Evolutionary conservation across 306 rosid genomes (phyloP), one percentile per base, ranked within the genome.

Genomic region (Cicer arietinum): DNA sequence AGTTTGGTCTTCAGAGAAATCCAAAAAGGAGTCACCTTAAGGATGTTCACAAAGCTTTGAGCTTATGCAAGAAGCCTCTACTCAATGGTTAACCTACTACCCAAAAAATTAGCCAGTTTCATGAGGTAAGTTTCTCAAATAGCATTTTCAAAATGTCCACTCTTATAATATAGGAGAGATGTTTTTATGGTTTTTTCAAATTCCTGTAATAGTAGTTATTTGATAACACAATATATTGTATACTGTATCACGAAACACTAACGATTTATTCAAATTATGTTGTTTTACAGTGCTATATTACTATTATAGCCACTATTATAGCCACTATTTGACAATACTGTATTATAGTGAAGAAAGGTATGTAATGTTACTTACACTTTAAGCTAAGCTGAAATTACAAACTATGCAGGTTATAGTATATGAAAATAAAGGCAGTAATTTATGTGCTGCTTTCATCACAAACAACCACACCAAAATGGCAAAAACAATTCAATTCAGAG

Each of bases 21-120:
- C 99, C 99, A 16, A 95, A 95, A 81, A 92, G 96, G 93, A 61
- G 93, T 80, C 99, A 95, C 79, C 77, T 95, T 11, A 88, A 59
- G 85, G 93, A 95, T 41, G 77, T 83, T 44, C 99, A 95, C 83
- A 89, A 45, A 82, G 95, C 99, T 75, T 9, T 95, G 22, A 86
- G 16, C 72, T 82, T 92, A 10, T 85, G 96, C 81, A 92, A 76
- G 84, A 88, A 73, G 80, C 62, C 96, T 81, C 74, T 95, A 8
- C 85, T 95, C 35, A 42, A 10, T 9, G 90, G 88, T 45, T 22
- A 2, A 4, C 60, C 81, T 46, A 30, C 39, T 2, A 37, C 7
- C 47, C 74, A 69, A 45, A 87, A 16, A 65, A 10, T 88, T 37
- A 87, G 74, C 81, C 3, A 37, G 6, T 73, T 50, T 35, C 74